Evolutionary conservation across 139 green algal genomes (phyloP), one percentile per base, ranked within the genome.

Genomic region (Marvania coccoides): DNA sequence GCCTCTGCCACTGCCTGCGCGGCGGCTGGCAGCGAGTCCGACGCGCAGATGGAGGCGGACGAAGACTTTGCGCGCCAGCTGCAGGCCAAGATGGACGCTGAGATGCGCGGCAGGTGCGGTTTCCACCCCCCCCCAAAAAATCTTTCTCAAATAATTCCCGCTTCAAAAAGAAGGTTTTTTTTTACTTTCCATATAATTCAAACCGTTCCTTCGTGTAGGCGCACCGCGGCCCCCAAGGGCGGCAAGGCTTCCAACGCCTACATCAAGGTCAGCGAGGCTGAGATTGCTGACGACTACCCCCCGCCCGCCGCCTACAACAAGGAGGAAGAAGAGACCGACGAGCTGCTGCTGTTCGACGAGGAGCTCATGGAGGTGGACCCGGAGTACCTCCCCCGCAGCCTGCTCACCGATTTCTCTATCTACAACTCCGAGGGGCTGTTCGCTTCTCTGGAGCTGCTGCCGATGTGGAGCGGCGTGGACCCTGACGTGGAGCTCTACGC

Each of bases 221-320:
- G 47, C 33, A 28, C 31, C 15, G 66, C 33, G 2, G 56, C 45
- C 4, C 24, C 56, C 46, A 72, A 72, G 57, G 56, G 26, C 35
- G 7, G 12, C 36, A 70, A 70, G 69, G 47, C 71, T 47, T 8
- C 36, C 26, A 3, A 77, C 42, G 47, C 57, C 0, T 97, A 96
- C 78, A 87, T 96, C 72, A 85, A 89, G 46, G 91, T 98, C 68
- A 84, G 65, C n/a, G 84, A 94, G 63, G 67, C 70, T 36, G 92
- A 98, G 75, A 96, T 98, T 67, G 92, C 89, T 12, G 83, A 96
- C 58, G 92, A 98, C 74, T 98, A 98, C 70, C 92, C 92, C 7
- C 45, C 82, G 47, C 92, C 92, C 3, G 42, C 39, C 30, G 76
- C 89, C 33, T 97, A 95, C 79, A 70, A 79, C 55, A 88, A 85